Evolutionary conservation across 306 rosid species (phyloP).

Genomic region (Trifolium dubium): DNA sequence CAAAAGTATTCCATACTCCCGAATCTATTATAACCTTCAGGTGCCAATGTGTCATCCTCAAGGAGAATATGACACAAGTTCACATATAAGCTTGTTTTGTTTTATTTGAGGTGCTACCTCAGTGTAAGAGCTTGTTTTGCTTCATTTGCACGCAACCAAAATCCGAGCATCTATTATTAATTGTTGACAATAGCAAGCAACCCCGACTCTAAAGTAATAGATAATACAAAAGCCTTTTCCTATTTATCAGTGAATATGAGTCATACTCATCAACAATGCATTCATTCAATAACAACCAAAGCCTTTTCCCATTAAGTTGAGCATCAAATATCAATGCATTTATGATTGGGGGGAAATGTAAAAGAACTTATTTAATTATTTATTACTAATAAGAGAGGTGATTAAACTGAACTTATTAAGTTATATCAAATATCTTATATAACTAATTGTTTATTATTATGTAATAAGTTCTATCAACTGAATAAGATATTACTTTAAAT

Average conservation of each 20-base stretch:
- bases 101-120: no score
- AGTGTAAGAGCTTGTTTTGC: slow-evolving; percentile 7
- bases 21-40: slow-evolving; percentile 7
- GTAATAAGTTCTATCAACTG: no score
- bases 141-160: slow-evolving; percentile 17
- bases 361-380: no score
- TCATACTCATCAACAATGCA: neutral
- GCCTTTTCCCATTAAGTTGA: neutral
- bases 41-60: slow-evolving; percentile 28
- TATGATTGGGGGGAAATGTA: neutral
- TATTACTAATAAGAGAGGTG: no score
- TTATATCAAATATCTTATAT: no score
- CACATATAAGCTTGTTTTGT: no score
- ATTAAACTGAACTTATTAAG: no score
- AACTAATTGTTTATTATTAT: no score
- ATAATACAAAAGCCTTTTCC: neutral
- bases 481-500: no score
- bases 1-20: neutral
- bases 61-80: slow-evolving; percentile 19
- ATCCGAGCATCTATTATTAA: neutral
- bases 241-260: neutral
- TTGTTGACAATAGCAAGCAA: neutral
- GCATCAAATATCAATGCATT: slow-evolving; percentile 4
- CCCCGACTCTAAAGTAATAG: neutral
- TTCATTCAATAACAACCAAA: neutral